These are phyloP conservation scores for Polygonum maritimum DNA, from an alignment of 148 eudicot species.

Conservation along the genomic window DNA sequence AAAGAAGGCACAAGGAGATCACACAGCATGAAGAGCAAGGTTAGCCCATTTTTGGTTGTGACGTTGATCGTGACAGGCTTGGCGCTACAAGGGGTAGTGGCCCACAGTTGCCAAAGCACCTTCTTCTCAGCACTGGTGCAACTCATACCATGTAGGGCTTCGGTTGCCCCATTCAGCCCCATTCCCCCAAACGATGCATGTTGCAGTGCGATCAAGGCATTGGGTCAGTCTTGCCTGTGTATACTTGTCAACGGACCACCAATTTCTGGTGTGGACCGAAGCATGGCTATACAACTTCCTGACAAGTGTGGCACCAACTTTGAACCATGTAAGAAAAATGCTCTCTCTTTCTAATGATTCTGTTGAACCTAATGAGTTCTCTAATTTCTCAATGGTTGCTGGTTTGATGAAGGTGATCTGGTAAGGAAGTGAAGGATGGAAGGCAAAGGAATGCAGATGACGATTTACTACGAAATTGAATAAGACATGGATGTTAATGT, in stretches of 20 bases:
- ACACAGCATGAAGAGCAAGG: conserved; percentile 31
- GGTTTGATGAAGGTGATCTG: conserved; percentile 9
- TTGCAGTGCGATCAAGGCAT: conserved; percentile 56
- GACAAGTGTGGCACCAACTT: conserved; percentile 66
- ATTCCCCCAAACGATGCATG: conserved; percentile 79
- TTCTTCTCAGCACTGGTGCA: conserved; percentile 82
- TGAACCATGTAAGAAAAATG: conserved; percentile 46
- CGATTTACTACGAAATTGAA: background rate
- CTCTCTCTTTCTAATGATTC: background rate
- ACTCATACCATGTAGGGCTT: conserved; percentile 77
- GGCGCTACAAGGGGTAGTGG: conserved; percentile 27
- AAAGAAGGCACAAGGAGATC: background rate
- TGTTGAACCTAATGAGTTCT: background rate
- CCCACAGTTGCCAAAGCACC: conserved; percentile 49
- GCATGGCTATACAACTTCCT: conserved; percentile 89
- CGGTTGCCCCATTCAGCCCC: conserved; percentile 67
- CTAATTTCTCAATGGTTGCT: background rate
- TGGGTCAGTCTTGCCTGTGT: conserved; percentile 87
- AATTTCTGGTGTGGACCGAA: conserved; percentile 78
- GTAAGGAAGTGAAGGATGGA: conserved; percentile 3
- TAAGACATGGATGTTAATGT: background rate
- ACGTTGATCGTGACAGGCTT: conserved; percentile 20
- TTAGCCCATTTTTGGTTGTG: conserved; percentile 19
- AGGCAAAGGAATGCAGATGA: background rate
- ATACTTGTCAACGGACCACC: conserved; percentile 86